These are phyloP conservation scores for California macrophylla DNA, from an alignment of 441 rosid genomes.

Conservation along the genomic window DNA sequence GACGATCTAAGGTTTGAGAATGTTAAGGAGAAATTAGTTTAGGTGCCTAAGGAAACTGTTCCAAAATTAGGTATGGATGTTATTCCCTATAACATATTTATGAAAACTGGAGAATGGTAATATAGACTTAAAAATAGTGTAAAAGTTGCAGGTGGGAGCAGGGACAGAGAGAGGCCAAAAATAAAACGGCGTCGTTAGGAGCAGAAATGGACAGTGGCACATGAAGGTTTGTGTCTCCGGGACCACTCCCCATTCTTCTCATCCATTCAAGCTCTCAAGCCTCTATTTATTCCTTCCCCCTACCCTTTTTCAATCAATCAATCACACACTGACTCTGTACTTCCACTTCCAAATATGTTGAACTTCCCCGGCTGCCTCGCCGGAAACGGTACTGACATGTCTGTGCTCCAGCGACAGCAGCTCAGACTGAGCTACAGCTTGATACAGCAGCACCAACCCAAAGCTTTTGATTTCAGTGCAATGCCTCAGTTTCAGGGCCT, in stretches of 20 bases:
- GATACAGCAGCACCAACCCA: neutral
- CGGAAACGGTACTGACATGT: neutral
- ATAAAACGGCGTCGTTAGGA: neutral
- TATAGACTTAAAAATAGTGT: no score
- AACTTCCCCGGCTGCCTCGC: conserved; percentile 2
- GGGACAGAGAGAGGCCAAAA: conserved; percentile 4
- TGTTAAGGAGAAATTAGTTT: no score
- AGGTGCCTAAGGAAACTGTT: no score
- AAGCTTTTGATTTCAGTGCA: neutral
- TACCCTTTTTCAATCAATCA: neutral
- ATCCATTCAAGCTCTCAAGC: neutral
- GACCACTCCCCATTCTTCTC: conserved; percentile 7
- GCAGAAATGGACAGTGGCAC: neutral
- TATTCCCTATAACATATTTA: no score
- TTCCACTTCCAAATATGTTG: neutral
- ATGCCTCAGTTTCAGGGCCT: neutral
- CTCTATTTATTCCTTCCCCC: neutral
- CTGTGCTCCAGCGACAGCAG: conserved; percentile 2
- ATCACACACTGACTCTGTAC: neutral
- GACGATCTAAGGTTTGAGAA: no score
- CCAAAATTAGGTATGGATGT: no score
- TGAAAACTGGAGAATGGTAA: no score
- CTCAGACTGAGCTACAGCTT: neutral
- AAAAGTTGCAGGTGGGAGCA: no score
- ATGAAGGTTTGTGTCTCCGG: neutral